These are phyloP conservation scores for Pythium periplocum DNA, from an alignment of 352 stramenopile species.

Conservation along the genomic window DNA sequence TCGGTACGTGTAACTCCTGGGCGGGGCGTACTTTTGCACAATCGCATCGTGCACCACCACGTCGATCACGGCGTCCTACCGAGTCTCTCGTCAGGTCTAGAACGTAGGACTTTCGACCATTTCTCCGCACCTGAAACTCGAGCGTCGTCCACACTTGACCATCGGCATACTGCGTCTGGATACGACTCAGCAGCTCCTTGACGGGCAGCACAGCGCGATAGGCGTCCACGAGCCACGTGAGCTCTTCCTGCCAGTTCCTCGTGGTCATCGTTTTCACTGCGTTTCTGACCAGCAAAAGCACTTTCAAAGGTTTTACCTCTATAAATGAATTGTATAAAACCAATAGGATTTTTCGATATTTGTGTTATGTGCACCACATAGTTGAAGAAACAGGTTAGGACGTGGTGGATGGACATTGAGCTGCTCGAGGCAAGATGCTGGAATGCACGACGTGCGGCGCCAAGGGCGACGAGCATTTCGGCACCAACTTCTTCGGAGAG, in stretches of 20 bases:
- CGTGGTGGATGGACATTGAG: constrained; percentile 2
- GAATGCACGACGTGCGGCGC: constrained; percentile 76
- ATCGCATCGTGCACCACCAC: constrained; percentile 48
- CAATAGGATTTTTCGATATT: not conserved
- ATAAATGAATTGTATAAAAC: not conserved
- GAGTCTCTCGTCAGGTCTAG: not conserved
- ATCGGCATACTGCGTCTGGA: constrained; percentile 26
- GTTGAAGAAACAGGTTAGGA: not conserved
- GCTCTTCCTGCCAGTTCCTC: not conserved
- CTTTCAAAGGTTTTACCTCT: not conserved
- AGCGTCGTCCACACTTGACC: constrained; percentile 38
- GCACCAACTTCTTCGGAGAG: constrained; percentile 80
- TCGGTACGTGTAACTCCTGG: constrained; percentile 56
- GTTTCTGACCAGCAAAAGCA: not conserved
- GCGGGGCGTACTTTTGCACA: constrained; percentile 53
- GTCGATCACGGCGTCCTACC: constrained; percentile 47
- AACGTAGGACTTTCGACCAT: constrained; percentile 4
- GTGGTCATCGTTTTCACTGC: not conserved
- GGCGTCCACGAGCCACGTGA: constrained; percentile 41
- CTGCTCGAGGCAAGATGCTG: constrained; percentile 29
- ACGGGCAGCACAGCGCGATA: constrained; percentile 67
- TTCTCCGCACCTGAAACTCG: constrained; percentile 42
- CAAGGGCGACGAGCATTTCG: constrained; percentile 72
- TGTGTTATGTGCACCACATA: constrained; percentile 3
- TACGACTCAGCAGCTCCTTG: constrained; percentile 26